Conservation (phyloP, 306 rosid genomes). For the Leucaena leucocephala region DNA sequence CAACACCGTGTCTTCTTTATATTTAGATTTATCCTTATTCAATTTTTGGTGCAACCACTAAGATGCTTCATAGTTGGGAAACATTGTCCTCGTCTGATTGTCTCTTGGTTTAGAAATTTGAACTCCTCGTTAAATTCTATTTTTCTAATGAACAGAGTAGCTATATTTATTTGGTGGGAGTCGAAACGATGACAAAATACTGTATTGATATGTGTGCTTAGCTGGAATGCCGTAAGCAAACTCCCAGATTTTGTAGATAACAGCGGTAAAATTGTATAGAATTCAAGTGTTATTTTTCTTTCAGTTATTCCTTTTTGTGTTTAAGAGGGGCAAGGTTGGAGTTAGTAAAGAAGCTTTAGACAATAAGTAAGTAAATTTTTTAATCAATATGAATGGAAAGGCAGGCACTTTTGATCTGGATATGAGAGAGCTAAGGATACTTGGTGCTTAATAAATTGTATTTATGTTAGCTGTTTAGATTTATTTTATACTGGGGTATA, state of each 20-base stretch:
- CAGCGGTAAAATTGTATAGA: background rate
- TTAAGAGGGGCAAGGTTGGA: background rate
- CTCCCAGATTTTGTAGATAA: background rate
- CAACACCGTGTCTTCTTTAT: background rate
- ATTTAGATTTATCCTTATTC: background rate
- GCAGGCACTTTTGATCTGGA: constrained; percentile 18
- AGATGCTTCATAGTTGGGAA: background rate
- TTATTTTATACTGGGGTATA: constrained; percentile 20
- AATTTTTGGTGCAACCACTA: background rate
- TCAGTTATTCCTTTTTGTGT: background rate
- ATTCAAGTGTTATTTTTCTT: background rate
- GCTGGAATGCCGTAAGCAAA: background rate
- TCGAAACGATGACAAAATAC: background rate
- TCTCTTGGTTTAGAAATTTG: background rate
- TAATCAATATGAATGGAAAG: constrained; percentile 11
- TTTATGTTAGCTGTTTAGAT: background rate
- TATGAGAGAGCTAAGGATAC: constrained; percentile 21
- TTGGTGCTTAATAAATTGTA: constrained; percentile 13
- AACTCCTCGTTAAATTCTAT: background rate
- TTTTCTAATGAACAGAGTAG: background rate
- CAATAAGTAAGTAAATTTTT: background rate
- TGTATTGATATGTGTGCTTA: background rate
- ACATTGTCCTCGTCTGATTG: background rate
- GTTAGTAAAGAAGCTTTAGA: background rate
- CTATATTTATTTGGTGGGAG: background rate